phyloP scores from a whole-genome alignment of 1,284 basidiomycete species.

The Ganoderma sp. region DNA sequence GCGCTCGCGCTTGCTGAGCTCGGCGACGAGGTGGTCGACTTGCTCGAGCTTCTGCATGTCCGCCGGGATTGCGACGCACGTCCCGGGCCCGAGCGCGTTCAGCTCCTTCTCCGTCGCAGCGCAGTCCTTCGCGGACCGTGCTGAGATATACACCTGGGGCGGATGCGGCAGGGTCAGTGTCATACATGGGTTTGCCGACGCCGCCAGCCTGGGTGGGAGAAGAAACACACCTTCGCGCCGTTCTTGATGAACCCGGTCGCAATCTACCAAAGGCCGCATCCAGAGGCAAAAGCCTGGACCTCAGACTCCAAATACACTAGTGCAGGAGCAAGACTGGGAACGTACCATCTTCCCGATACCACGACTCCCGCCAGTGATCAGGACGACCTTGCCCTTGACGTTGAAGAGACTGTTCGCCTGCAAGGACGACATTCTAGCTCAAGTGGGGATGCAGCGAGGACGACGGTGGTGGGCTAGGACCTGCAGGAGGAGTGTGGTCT shows the following conservation, averaged over 20 bases:
- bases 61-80: slow-evolving; percentile 62
- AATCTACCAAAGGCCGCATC: slow-evolving; percentile 51
- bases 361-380: slow-evolving; percentile 76
- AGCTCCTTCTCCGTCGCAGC: slow-evolving; percentile 62
- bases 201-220: background rate
- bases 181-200: background rate
- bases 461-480: background rate
- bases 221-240: slow-evolving; percentile 58
- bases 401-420: slow-evolving; percentile 55
- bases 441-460: background rate
- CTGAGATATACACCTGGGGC: slow-evolving; percentile 58
- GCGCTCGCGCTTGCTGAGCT: slow-evolving; percentile 57
- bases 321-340: background rate
- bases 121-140: slow-evolving; percentile 64
- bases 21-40: slow-evolving; percentile 58
- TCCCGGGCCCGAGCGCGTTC: slow-evolving; percentile 59
- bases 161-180: background rate
- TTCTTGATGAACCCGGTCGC: slow-evolving; percentile 70
- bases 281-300: background rate
- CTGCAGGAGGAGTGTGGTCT: background rate
- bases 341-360: slow-evolving; percentile 73
- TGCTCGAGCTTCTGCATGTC: slow-evolving; percentile 67
- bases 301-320: background rate
- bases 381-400: slow-evolving; percentile 65
- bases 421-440: slow-evolving; percentile 46